Base-by-base conservation (phyloP, 352 stramenopile genomes). In the Nothophytophthora sp. region DNA sequence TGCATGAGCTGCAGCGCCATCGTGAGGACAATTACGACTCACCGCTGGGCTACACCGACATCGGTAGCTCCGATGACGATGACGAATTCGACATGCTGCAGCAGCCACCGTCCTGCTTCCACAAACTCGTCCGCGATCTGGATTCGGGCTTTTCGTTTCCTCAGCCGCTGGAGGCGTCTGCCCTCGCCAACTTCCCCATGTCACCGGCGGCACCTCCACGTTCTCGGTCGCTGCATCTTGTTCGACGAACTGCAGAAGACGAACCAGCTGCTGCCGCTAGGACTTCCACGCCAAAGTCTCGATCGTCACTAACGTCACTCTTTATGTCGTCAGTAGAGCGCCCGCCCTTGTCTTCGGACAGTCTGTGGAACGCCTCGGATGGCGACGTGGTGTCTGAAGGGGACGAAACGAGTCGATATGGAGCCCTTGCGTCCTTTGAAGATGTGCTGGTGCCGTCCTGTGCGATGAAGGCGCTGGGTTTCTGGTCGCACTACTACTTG, bases 401-500 rank as follows among this genome's bases (percentile, higher is more conserved):
- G 24, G 68, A 83, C 41, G 61, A 76, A 5, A 54, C 67, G 12
- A 70, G 63, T 44, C 52, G 70, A 3, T 69, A 63, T 30, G 60
- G 51, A 13, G 52, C 54, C 12, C 60, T 71, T 19, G 55, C 55
- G 1, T 63, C 60, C 3, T 70, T 71, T 20, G 71, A 85, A 42
- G 71, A 90, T 42, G 72, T 92, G 29, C 77, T 94, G 15, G 63
- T 88, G 8, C 84, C 81, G 19, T 86, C 76, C 29, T 78, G 67
- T 19, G 74, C 76, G 37, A 79, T 87, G 13, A 88, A 88, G 22
- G 71, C 77, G 28, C 55, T 95, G 10, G 63, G 70, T 32, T 90
- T 95, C 20, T 95, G 84, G 84, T 67, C 72, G 11, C 68, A 79
- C 13, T 95, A 92, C 49, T 95, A 92, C 29, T 46, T 95, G 47